Percentiles rank a stretch among this genome's conserved stretches.
Conservation (phyloP, 495 filamentous ascomycete species). For the Astrothelium subdiscretum region DNA sequence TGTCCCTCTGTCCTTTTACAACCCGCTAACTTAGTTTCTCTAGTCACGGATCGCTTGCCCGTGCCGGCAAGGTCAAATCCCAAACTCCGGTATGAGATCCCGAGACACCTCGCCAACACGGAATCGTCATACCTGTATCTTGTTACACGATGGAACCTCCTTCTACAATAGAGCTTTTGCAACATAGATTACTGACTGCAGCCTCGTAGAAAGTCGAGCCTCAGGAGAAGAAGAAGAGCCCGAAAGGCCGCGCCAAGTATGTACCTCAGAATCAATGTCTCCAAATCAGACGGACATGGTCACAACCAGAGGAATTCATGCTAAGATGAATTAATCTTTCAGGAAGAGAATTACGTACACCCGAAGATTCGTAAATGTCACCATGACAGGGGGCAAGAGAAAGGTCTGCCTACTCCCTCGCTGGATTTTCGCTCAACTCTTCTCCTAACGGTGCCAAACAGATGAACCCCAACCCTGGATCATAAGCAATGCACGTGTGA, state of each 20-base stretch:
- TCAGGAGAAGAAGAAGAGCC: slow-evolving; percentile 84
- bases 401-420: slow-evolving; percentile 52
- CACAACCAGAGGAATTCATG: too few relatives aligned
- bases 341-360: slow-evolving; percentile 92
- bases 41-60: slow-evolving; percentile 85
- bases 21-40: too few relatives aligned
- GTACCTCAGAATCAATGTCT: neutral
- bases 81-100: slow-evolving; percentile 61
- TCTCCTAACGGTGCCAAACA: slow-evolving; percentile 12
- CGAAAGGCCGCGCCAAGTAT: slow-evolving; percentile 85
- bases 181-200: neutral
- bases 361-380: slow-evolving; percentile 98
- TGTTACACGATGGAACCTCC: too few relatives aligned
- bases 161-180: too few relatives aligned
- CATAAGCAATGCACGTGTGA: slow-evolving; percentile 23
- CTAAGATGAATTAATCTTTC: neutral
- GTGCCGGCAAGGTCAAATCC: slow-evolving; percentile 94
- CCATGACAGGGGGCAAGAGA: slow-evolving; percentile 96
- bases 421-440: neutral
- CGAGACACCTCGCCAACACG: neutral
- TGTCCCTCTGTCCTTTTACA: too few relatives aligned
- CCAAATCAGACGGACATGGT: too few relatives aligned
- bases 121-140: too few relatives aligned
- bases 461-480: slow-evolving; percentile 55
- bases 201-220: slow-evolving; percentile 54